Percentiles rank a stretch among this genome's conserved stretches.
Evolutionary conservation across 805 yeast genomes (phyloP).

Genomic region (Yarrowia sp.): DNA sequence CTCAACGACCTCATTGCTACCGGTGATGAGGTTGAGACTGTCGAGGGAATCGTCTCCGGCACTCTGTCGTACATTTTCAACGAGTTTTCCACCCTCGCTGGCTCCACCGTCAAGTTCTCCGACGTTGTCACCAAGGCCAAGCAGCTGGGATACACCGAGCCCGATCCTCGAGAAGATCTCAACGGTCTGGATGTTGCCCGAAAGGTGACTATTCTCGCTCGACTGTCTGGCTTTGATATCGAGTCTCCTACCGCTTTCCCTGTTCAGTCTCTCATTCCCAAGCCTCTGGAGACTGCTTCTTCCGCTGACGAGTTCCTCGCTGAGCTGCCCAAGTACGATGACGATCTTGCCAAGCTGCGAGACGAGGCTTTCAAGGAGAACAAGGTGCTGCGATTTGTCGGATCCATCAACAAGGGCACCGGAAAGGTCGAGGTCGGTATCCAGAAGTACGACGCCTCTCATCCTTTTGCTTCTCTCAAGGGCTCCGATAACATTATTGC

Average conservation of each 20-base stretch:
- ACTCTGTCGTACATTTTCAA: slow-evolving; percentile 93
- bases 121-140: slow-evolving; percentile 89
- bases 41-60: slow-evolving; percentile 97
- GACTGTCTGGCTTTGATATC: slow-evolving; percentile 83
- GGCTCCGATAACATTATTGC: slow-evolving; percentile 97
- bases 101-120: slow-evolving; percentile 70
- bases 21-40: slow-evolving; percentile 86
- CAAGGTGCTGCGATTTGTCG: slow-evolving; percentile 91
- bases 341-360: slow-evolving; percentile 71
- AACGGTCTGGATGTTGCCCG: slow-evolving; percentile 98
- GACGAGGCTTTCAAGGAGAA: slow-evolving; percentile 75
- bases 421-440: slow-evolving; percentile 80
- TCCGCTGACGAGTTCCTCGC: slow-evolving; percentile 76
- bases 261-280: slow-evolving; percentile 89
- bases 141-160: slow-evolving; percentile 92
- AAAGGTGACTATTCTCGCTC: slow-evolving; percentile 92
- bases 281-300: slow-evolving; percentile 58
- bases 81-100: slow-evolving; percentile 72
- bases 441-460: slow-evolving; percentile 79
- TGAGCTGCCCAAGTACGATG: slow-evolving; percentile 79
- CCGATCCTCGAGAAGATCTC: slow-evolving; percentile 98
- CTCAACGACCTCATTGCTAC: slow-evolving; percentile 84
- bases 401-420: slow-evolving; percentile 71
- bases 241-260: slow-evolving; percentile 90
- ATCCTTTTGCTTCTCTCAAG: slow-evolving; percentile 92